phyloP scores from a whole-genome alignment of 257 asterid species.

The Solanum paucissectum region DNA sequence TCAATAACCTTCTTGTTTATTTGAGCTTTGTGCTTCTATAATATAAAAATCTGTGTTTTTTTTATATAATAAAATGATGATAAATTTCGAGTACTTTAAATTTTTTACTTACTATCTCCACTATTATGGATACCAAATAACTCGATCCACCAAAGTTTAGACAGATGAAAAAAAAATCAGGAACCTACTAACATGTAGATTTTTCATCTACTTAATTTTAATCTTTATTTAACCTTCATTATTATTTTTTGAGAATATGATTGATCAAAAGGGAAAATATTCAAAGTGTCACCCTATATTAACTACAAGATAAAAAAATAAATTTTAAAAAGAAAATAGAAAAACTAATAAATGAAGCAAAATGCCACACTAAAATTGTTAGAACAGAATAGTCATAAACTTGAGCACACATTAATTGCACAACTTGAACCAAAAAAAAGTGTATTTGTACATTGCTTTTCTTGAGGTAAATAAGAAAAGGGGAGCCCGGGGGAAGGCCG shows the following conservation, averaged over 20 bases:
- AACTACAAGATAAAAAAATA: not conserved
- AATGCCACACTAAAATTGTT: not conserved
- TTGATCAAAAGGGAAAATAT: not conserved
- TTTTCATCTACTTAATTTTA: not conserved
- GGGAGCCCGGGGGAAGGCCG: no score
- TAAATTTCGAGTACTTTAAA: not conserved
- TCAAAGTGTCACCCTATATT: not conserved
- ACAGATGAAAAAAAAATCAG: not conserved
- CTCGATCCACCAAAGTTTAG: not conserved
- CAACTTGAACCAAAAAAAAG: not conserved
- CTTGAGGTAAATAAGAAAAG: not conserved
- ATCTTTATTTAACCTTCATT: not conserved
- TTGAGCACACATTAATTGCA: not conserved
- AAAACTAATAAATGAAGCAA: not conserved
- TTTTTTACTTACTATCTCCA: not conserved
- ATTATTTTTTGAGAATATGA: not conserved
- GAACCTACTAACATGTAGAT: not conserved
- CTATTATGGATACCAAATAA: not conserved
- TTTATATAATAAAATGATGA: not conserved
- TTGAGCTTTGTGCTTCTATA: not conserved
- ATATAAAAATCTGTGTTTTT: not conserved
- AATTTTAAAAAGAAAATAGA: not conserved
- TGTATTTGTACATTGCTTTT: not conserved
- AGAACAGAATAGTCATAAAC: not conserved
- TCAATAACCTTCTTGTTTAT: not conserved